phyloP scores from a whole-genome alignment of 805 yeast species.

The Wickerhamiella slavikovae region DNA sequence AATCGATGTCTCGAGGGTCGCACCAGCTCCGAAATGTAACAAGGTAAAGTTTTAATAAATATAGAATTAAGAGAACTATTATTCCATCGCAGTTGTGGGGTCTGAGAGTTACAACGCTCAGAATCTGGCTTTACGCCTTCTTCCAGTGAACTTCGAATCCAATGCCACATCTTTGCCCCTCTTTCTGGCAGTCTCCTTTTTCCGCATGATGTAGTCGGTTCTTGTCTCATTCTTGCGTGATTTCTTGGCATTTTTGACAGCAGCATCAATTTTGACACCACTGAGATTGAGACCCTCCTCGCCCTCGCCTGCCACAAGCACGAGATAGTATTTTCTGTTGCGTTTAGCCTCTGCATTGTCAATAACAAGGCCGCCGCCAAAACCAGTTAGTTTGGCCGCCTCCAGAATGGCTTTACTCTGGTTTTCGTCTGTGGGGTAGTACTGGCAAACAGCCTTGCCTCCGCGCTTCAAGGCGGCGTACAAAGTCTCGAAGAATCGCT shows the following conservation, averaged over 20 bases:
- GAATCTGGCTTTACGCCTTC: constrained; percentile 53
- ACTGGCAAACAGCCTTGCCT: constrained; percentile 94
- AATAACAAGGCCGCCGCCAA: constrained; percentile 84
- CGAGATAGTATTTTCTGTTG: constrained; percentile 78
- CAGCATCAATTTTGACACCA: constrained; percentile 58
- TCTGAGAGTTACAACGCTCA: no score
- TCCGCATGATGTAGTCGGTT: constrained; percentile 67
- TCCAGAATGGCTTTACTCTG: constrained; percentile 60
- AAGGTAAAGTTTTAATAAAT: no score
- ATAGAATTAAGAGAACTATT: no score
- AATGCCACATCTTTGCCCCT: constrained; percentile 75
- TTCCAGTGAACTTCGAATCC: constrained; percentile 82
- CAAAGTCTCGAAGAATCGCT: constrained; percentile 69
- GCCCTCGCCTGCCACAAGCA: constrained; percentile 69
- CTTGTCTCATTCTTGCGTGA: constrained; percentile 43
- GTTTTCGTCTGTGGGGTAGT: constrained; percentile 77
- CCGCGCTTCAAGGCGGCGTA: constrained; percentile 78
- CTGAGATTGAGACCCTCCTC: constrained; percentile 54
- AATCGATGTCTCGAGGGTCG: no score
- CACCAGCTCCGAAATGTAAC: no score
- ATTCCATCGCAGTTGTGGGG: no score
- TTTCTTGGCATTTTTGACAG: constrained; percentile 18
- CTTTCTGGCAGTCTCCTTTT: constrained; percentile 82
- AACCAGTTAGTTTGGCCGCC: constrained; percentile 87
- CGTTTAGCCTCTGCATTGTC: constrained; percentile 88